Evolutionary conservation across 129 eudicot species (phyloP).

Genomic region (Lonicera japonica): DNA sequence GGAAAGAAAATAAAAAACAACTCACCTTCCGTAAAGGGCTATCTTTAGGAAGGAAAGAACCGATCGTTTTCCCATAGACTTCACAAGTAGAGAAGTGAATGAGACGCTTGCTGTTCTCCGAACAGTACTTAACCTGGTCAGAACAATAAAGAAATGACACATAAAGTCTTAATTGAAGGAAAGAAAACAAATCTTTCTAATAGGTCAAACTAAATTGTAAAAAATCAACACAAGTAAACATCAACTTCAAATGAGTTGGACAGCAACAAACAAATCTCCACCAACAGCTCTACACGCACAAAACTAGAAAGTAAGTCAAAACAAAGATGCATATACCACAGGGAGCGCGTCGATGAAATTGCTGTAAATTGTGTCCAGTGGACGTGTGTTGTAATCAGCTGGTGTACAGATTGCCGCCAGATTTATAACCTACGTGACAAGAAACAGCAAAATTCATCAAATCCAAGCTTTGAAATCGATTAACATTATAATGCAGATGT

Average conservation of each 20-base stretch:
- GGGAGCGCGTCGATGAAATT: conserved; percentile 96
- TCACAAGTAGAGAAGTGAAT: conserved; percentile 98
- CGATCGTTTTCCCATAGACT: conserved; percentile 90
- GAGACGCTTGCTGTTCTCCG: conserved; percentile 85
- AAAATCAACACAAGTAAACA: conserved; percentile 9
- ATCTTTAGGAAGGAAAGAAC: conserved; percentile 80
- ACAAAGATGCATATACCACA: conserved; percentile 63
- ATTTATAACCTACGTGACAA: conserved; percentile 57
- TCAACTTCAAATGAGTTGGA: not conserved
- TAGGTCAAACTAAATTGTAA: conserved; percentile 9
- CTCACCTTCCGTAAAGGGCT: conserved; percentile 77
- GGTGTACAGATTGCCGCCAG: conserved; percentile 99
- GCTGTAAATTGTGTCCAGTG: conserved; percentile 95
- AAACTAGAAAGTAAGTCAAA: not conserved
- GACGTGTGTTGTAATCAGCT: conserved; percentile 94
- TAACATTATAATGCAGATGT: not conserved
- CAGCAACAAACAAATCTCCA: not conserved
- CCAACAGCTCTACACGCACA: not conserved
- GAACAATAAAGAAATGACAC: not conserved
- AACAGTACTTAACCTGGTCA: conserved; percentile 83
- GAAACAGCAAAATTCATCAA: conserved; percentile 9
- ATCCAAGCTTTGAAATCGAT: conserved; percentile 1
- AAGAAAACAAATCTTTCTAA: not conserved
- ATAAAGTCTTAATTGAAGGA: conserved; percentile 2
- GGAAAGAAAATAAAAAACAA: not conserved